Evolutionary conservation across 768 basidiomycete species (phyloP), one percentile per base, ranked within the genome.

Genomic region (Russula earlei): DNA sequence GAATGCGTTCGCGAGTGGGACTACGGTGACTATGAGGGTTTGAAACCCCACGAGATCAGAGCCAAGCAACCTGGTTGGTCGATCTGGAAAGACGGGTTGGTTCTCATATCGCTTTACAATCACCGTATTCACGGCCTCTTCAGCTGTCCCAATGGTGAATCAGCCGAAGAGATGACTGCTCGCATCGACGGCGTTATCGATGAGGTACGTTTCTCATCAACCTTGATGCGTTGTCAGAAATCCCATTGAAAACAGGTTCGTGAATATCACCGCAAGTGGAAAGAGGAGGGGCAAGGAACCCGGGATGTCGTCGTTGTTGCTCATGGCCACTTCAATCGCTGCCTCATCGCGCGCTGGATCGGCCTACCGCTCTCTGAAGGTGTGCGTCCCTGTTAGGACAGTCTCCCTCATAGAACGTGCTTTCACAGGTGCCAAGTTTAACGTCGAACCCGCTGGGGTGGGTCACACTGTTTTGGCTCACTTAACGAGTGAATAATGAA

Each of bases 131-230:
- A 50, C 20, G 20, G n/a, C 2, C 10, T 15, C 34, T 33, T 8
- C 60, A 91, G 89, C 2, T 95, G 92, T 63, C 91, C 91, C 12
- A 85, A 83, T 17, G 94, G 94, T 24, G 94, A 98, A 72, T 85
- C 82, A 29, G 82, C 79, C 5, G 75, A 84, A 62, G 80, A 91
- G 43, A 91, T 98, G 87, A 70, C 80, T 56, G 67, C 70, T 47
- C 81, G 94, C 24, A 87, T 92, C 11, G 94, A 97, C 64, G 64
- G 63, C 49, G 78, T 92, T 31, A 86, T 95, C 54, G 70, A 70
- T 42, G 82, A 85, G 73, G 89, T 88, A 19, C 51, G 70, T 61
- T 60, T 17, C 7, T 22, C 12, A 9, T 22, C 20, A 11, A 31
- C 15, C 8, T 29, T n/a, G n/a, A n/a, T n/a, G n/a, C n/a, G n/a